Percentiles rank a stretch among this genome's conserved stretches.
Conservation (phyloP, 371 early-diverging fungal genomes). For the Lichtheimia corymbifera region DNA sequence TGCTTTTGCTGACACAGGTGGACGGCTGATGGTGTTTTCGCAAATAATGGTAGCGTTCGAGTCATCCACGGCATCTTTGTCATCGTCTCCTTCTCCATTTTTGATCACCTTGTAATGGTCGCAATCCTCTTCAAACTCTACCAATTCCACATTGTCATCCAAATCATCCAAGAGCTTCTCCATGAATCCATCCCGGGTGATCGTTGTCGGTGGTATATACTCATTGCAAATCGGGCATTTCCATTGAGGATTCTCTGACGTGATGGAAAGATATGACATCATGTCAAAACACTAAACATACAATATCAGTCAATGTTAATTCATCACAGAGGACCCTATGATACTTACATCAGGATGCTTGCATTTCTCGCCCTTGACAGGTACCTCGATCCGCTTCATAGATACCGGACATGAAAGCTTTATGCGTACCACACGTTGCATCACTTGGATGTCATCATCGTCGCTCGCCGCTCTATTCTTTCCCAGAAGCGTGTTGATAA, state of each 20-base stretch:
- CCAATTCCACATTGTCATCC: conserved; percentile 25
- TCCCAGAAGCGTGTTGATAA: conserved; percentile 26
- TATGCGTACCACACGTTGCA: conserved; percentile 28
- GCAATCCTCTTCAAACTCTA: conserved; percentile 27
- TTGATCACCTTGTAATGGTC: conserved; percentile 20
- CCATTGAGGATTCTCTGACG: conserved; percentile 25
- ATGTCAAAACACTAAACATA: conserved; percentile 44
- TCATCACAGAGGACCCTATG: neutral
- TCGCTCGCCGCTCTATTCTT: conserved; percentile 9
- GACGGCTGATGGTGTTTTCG: neutral
- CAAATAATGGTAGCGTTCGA: neutral
- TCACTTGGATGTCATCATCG: conserved; percentile 38
- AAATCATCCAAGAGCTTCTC: conserved; percentile 22
- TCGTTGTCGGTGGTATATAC: conserved; percentile 13
- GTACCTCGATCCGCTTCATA: conserved; percentile 28
- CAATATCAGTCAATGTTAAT: neutral
- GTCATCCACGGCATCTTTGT: neutral
- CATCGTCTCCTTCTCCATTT: conserved; percentile 27
- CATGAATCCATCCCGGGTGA: conserved; percentile 30
- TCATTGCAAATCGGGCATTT: conserved; percentile 41
- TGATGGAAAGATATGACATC: conserved; percentile 25
- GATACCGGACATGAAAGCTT: conserved; percentile 40
- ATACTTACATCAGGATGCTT: conserved; percentile 24
- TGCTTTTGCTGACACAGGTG: neutral
- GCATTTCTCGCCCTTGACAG: conserved; percentile 34